phyloP scores from a whole-genome alignment of 495 filamentous ascomycete species.

The Podospora conica region DNA sequence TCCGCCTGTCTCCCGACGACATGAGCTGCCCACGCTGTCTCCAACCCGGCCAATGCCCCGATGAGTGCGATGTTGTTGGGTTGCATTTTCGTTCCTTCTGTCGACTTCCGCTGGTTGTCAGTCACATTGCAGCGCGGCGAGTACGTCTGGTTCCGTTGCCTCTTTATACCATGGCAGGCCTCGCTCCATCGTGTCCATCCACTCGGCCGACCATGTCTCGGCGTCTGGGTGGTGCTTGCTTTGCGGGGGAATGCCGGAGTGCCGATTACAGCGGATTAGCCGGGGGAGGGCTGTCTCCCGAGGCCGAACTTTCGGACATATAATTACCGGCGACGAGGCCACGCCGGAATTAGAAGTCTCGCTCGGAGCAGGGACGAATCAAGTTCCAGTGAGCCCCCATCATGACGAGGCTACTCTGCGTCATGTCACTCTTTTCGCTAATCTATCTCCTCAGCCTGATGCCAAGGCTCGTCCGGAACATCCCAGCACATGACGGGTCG shows the following conservation, averaged over 20 bases:
- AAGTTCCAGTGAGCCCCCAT: fast-evolving
- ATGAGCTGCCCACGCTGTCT: neutral
- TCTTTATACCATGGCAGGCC: neutral
- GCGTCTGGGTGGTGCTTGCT: neutral
- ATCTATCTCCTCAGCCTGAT: neutral
- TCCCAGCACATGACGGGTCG: neutral
- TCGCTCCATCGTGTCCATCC: neutral
- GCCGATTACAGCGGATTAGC: neutral
- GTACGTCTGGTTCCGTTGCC: neutral
- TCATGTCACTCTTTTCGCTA: neutral
- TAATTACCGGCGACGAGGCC: neutral
- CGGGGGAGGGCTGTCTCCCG: neutral
- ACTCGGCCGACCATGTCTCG: neutral
- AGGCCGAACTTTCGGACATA: neutral
- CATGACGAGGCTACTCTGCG: neutral
- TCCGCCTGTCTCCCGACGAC: constrained; percentile 2
- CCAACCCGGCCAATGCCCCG: neutral
- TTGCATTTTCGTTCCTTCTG: neutral
- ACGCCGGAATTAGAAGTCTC: neutral
- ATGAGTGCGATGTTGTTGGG: neutral
- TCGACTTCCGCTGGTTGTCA: neutral
- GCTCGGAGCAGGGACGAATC: neutral
- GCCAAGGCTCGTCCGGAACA: neutral
- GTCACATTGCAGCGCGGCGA: neutral
- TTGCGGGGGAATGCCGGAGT: neutral